Evolutionary conservation across 352 stramenopile genomes (phyloP).

Genomic region (Pythium folliculosum): DNA sequence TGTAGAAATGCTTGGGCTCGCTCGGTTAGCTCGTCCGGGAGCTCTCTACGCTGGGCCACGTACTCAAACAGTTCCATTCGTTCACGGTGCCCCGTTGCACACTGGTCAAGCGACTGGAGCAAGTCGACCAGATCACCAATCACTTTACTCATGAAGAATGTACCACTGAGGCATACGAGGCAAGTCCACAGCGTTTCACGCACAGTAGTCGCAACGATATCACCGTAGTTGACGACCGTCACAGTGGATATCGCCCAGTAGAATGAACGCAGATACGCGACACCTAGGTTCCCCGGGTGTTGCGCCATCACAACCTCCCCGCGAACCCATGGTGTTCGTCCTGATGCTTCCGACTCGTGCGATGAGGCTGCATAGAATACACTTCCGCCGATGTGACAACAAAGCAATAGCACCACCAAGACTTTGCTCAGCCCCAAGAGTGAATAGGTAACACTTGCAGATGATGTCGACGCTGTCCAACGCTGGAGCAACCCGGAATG

Average conservation of each 20-base stretch:
- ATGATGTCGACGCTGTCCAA: constrained; percentile 24
- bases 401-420: constrained; percentile 29
- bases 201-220: constrained; percentile 35
- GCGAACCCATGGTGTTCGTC: constrained; percentile 22
- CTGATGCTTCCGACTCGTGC: constrained; percentile 16
- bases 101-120: constrained; percentile 32
- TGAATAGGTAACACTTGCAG: constrained; percentile 28
- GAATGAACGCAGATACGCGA: constrained; percentile 37
- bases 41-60: constrained; percentile 22
- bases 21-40: constrained; percentile 21
- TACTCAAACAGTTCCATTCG: constrained; percentile 30
- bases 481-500: constrained; percentile 29
- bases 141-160: constrained; percentile 42
- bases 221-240: constrained; percentile 42
- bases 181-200: constrained; percentile 38
- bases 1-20: constrained; percentile 24
- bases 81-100: constrained; percentile 24
- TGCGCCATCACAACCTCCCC: constrained; percentile 25
- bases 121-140: constrained; percentile 35
- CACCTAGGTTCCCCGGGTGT: constrained; percentile 12
- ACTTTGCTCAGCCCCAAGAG: constrained; percentile 30
- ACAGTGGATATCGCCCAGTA: constrained; percentile 42
- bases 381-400: constrained; percentile 35
- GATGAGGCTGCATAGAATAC: constrained; percentile 30
- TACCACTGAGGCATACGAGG: constrained; percentile 33